Base-by-base conservation (phyloP, 1,284 basidiomycete genomes). In the Coniferiporia sulphurascens region DNA sequence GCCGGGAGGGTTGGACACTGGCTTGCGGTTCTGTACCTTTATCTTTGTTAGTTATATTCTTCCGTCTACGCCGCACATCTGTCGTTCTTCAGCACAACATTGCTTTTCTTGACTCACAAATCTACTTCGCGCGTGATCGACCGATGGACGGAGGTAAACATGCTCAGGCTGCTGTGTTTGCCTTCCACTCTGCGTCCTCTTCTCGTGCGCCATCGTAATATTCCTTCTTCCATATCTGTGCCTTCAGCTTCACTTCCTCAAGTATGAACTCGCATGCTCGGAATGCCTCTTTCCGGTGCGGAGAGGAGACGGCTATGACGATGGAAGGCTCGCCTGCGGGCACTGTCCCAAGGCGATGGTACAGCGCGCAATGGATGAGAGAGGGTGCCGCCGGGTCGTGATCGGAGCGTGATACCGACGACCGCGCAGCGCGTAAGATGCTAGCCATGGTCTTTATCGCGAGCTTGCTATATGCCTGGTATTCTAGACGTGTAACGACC, bases 151-250 rank as follows among this genome's bases (percentile, higher is more conserved):
- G 10, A 43, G 7, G n/a, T 3, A 43, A 43, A 43, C 41, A 7
- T 12, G 10, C 13, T 55, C 59, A 60, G 36, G n/a, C 27, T 19
- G 21, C 32, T 19, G 19, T 48, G 70, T 91, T 92, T 58, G 78
- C 80, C 72, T 92, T 92, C 90, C 89, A 92, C 66, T 84, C 79
- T 13, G 87, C 85, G 55, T 77, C 77, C 51, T 77, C 78, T 43
- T 85, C 83, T 55, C 71, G 71, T 65, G 82, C 79, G 8, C 82
- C 86, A 68, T 85, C 83, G 68, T 94, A 94, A 66, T 84, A 89
- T 69, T 95, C 93, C 66, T 87, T 75, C 75, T 95, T 95, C 93
- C 93, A 95, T 64, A 95, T 87, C 69, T 91, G 91, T 36, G 82
- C 91, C 65, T 83, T 86, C 62, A 75, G 74, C 75, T 96, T 96